These are phyloP conservation scores for Colletotrichum abscissum DNA, from an alignment of 2,329 filamentous ascomycete species.

Conservation along the genomic window DNA sequence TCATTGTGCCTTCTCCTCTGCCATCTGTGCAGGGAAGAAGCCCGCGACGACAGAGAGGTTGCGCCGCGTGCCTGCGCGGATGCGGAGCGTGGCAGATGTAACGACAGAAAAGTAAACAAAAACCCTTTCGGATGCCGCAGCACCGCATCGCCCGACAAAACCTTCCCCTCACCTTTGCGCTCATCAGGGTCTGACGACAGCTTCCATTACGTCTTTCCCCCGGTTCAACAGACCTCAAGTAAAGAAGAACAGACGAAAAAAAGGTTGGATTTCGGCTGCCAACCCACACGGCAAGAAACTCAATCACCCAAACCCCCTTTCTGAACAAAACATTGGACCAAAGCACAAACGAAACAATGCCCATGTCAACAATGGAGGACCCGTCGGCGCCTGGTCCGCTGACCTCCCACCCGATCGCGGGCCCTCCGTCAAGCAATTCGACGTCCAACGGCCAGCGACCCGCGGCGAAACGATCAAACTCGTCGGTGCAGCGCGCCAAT, in stretches of 20 bases:
- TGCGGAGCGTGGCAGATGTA: conserved; percentile 15
- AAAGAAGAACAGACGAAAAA: not conserved
- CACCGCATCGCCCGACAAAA: not conserved
- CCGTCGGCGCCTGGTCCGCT: conserved; percentile 31
- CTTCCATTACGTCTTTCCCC: not conserved
- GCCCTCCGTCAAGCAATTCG: not conserved
- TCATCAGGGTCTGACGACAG: conserved; percentile 1
- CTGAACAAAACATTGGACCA: not conserved
- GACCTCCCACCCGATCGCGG: conserved; percentile 34
- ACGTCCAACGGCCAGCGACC: conserved; percentile 18
- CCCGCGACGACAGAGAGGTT: conserved; percentile 12
- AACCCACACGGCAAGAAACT: not conserved
- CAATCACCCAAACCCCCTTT: not conserved
- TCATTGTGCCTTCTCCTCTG: not conserved
- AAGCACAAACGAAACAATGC: not conserved
- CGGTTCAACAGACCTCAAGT: not conserved
- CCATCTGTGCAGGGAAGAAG: conserved; percentile 26
- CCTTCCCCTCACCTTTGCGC: not conserved
- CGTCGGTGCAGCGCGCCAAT: conserved; percentile 29
- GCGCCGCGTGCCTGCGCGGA: conserved; percentile 10
- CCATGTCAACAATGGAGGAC: conserved; percentile 9
- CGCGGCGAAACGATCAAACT: conserved; percentile 28
- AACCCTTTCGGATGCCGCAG: conserved; percentile 12
- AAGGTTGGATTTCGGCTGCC: not conserved
- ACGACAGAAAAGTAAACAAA: conserved; percentile 31